These are phyloP conservation scores for Medakamo hakoo DNA, from an alignment of 139 green algal genomes.

Conservation along the genomic window DNA sequence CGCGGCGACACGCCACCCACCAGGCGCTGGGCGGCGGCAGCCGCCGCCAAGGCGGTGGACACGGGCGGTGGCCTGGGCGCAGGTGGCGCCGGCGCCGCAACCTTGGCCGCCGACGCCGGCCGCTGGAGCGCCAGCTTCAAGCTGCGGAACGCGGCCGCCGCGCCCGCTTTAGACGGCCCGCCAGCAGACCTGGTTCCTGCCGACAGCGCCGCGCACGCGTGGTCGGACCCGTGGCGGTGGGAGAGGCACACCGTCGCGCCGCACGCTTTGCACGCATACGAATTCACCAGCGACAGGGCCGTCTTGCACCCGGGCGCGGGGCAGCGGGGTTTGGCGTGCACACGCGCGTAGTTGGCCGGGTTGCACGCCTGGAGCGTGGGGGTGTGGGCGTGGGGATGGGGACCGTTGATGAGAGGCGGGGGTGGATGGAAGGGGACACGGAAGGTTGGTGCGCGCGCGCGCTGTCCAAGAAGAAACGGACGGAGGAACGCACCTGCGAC, in stretches of 20 bases:
- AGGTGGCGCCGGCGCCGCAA: background rate
- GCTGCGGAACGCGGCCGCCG: background rate
- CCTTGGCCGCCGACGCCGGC: background rate
- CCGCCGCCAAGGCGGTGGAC: background rate
- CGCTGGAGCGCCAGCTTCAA: background rate
- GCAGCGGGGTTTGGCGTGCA: conserved; percentile 46
- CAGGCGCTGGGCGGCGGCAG: too few relatives aligned
- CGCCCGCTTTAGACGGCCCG: background rate
- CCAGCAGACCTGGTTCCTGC: too few relatives aligned
- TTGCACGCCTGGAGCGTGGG: conserved; percentile 48
- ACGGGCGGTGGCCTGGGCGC: background rate
- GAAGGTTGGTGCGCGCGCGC: background rate
- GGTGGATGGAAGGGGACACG: background rate
- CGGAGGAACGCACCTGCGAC: background rate
- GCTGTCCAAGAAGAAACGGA: background rate
- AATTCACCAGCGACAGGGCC: conserved; percentile 52
- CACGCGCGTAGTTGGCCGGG: conserved; percentile 44
- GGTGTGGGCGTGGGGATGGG: conserved; percentile 5
- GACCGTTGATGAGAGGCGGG: background rate
- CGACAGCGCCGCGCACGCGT: conserved; percentile 37
- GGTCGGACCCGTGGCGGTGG: conserved; percentile 44
- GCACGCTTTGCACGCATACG: conserved; percentile 39
- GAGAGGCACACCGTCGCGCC: conserved; percentile 34
- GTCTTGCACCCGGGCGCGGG: conserved; percentile 40
- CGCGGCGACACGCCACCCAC: background rate